phyloP scores from a whole-genome alignment of 2,329 filamentous ascomycete species.

The Aspergillaceae sp. region DNA sequence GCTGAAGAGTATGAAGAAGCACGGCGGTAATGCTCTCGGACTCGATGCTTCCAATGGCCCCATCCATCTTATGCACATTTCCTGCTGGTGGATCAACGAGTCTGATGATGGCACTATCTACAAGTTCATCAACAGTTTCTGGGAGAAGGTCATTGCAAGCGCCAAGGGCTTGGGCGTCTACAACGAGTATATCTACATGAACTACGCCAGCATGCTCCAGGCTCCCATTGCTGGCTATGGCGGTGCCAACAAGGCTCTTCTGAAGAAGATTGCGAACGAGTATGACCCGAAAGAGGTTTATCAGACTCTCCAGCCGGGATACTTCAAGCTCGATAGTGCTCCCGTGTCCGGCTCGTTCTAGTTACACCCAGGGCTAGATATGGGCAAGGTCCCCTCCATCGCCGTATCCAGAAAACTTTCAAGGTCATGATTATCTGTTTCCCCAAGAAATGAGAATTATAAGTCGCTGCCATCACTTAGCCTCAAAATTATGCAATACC shows the following conservation, averaged over 20 bases:
- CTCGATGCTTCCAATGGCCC: slow-evolving; percentile 3
- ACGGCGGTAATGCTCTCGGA: slow-evolving; percentile 13
- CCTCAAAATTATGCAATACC: no score
- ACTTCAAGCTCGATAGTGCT: no score
- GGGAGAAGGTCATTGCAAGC: slow-evolving; percentile 6
- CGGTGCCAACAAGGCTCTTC: neutral
- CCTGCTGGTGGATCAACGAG: slow-evolving; percentile 5
- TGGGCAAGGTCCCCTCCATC: no score
- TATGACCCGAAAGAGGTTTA: slow-evolving; percentile 23
- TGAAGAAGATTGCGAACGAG: slow-evolving; percentile 12
- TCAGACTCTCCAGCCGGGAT: no score
- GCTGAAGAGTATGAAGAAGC: slow-evolving; percentile 5
- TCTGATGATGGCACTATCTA: slow-evolving; percentile 4
- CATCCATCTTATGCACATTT: slow-evolving; percentile 5
- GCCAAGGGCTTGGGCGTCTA: slow-evolving; percentile 16
- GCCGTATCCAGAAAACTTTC: no score
- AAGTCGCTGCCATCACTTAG: no score
- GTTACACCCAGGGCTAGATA: no score
- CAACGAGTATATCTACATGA: slow-evolving; percentile 32
- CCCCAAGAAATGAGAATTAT: no score
- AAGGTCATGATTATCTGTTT: no score
- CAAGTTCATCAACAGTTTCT: slow-evolving; percentile 6
- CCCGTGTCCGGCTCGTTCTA: no score
- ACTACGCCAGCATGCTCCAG: slow-evolving; percentile 29
- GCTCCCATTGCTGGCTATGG: slow-evolving; percentile 33